A percentile compares a stretch with the other conserved stretches of the same genome.
Conservation (phyloP, 192 early-diverging fungal genomes). For the Dissophora ornata region DNA sequence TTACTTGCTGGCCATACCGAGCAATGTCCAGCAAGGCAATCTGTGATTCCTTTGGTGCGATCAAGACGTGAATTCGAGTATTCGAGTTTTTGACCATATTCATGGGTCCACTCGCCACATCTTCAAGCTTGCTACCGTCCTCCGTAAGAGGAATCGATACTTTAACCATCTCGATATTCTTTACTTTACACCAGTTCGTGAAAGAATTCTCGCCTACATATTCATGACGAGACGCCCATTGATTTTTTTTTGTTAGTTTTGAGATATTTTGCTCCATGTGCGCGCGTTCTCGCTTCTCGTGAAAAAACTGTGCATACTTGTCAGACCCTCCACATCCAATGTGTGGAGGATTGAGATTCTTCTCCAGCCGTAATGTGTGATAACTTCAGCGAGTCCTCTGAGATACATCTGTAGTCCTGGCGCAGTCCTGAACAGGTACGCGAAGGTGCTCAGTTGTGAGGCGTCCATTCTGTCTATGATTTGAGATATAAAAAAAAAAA, state of each 20-base stretch:
- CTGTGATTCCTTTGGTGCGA: too few relatives aligned
- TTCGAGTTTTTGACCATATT: slow-evolving; percentile 13
- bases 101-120: not conserved
- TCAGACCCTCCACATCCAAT: too few relatives aligned
- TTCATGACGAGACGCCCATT: too few relatives aligned
- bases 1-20: too few relatives aligned
- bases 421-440: slow-evolving; percentile 28
- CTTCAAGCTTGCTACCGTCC: not conserved
- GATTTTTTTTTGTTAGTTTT: too few relatives aligned
- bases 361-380: slow-evolving; percentile 23
- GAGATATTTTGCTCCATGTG: too few relatives aligned
- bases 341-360: slow-evolving; percentile 29
- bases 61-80: slow-evolving; percentile 29
- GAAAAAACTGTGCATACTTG: too few relatives aligned
- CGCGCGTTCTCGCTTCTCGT: too few relatives aligned
- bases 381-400: slow-evolving; percentile 3
- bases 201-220: slow-evolving; percentile 31
- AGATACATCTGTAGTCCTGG: slow-evolving; percentile 15
- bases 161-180: slow-evolving; percentile 3
- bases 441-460: not conserved
- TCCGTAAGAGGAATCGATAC: slow-evolving; percentile 16
- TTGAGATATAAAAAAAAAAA: not conserved
- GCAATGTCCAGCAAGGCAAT: too few relatives aligned
- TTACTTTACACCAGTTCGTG: not conserved
- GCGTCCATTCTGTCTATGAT: slow-evolving; percentile 33